Conservation (phyloP, 257 asterid genomes). For the Nicotiana attenuata region DNA sequence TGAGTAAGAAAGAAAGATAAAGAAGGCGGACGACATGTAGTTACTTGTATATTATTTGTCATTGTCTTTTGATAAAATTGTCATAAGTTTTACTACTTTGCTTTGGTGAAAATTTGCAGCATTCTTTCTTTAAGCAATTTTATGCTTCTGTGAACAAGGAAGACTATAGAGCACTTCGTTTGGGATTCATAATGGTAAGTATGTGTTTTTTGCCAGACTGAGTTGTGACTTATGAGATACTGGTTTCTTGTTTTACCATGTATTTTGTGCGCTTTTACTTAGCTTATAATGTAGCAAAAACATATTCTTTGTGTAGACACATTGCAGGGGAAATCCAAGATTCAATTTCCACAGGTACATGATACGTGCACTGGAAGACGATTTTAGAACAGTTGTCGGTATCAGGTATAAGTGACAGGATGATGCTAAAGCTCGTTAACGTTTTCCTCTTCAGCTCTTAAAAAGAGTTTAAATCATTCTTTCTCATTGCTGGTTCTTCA, state of each 20-base stretch:
- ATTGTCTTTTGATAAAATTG: background rate
- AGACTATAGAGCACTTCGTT: constrained; percentile 78
- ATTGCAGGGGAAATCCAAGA: constrained; percentile 82
- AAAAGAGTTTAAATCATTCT: background rate
- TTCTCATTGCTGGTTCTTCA: background rate
- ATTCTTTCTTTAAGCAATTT: constrained; percentile 79
- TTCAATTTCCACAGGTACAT: constrained; percentile 92
- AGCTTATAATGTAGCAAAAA: background rate
- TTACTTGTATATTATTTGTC: background rate
- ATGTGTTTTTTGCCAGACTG: background rate
- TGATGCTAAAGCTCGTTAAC: background rate
- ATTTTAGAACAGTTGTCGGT: constrained; percentile 91
- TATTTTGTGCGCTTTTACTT: constrained; percentile 13
- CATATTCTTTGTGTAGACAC: constrained; percentile 50
- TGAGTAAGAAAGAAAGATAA: background rate
- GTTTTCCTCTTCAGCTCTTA: background rate
- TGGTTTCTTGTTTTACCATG: background rate
- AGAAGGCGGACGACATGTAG: background rate
- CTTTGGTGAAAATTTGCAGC: constrained; percentile 43
- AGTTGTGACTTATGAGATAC: background rate
- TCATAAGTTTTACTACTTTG: background rate
- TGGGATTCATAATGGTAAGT: constrained; percentile 80
- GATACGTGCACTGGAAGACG: constrained; percentile 95
- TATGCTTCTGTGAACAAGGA: constrained; percentile 83
- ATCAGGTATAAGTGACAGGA: constrained; percentile 56